Evolutionary conservation across 2,329 filamentous ascomycete genomes (phyloP), one percentile per base, ranked within the genome.

Genomic region (Curvularia spicifera): DNA sequence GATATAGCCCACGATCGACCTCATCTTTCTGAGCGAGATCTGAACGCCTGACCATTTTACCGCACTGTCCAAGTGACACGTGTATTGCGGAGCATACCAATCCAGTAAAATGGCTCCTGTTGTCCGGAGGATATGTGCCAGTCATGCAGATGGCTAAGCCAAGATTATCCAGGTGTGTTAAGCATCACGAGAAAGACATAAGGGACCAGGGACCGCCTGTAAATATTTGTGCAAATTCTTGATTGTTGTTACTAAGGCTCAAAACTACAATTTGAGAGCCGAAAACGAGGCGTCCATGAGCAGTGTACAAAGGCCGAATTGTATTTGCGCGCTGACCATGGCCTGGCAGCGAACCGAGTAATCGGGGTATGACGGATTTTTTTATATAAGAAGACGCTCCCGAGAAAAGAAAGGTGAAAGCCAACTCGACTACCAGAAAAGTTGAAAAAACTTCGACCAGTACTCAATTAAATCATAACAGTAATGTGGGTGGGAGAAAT

Each of bases 271-370:
- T 62, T 59, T 64, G 53, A 58, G 44, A 54, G 33, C 54, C 37
- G 44, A 53, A 56, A 31, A 57, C 52, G 37, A 54, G 53, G 45
- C 56, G 49, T 59, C 52, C 60, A 46, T 56, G 51, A 61, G 33
- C 69, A 68, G 53, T 69, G 65, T 71, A 71, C 69, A 71, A 60
- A 57, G 56, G 26, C 59, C 50, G 57, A 59, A 51, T 59, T 51
- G 42, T 50, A 56, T 48, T 43, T 43, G 51, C 3, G 29, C 55
- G 45, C 49, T 55, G 48, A 60, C 50, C 59, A 33, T 18, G 45
- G 39, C 45, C 58, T 45, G 56, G 50, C 57, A 50, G 50, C 53
- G 57, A 54, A 44, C 62, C 40, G 43, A 57, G 43, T 33, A 31
- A 39, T 54, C 55, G 35, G 42, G 46, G 35, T 53, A 56, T 57